Conservation (phyloP, 2,329 filamentous ascomycete species). For the Verticillium tricorpus region DNA sequence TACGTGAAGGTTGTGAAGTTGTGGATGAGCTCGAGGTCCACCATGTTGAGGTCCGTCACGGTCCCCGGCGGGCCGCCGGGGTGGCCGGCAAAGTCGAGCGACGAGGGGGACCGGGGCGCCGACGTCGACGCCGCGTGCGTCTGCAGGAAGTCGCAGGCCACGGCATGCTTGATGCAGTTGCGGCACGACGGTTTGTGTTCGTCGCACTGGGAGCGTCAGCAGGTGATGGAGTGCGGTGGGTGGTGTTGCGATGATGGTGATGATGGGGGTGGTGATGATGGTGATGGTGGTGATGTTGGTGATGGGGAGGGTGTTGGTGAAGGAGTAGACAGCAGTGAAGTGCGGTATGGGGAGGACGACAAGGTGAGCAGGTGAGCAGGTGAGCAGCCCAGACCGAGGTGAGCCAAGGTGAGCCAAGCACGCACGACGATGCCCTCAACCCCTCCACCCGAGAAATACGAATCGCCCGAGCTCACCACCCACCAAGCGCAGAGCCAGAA, state of each 20-base stretch:
- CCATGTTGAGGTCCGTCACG: constrained; percentile 27
- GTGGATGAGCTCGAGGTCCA: constrained; percentile 49
- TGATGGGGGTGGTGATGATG: background rate
- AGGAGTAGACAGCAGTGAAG: background rate
- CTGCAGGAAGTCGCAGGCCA: constrained; percentile 20
- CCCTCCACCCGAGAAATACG: background rate
- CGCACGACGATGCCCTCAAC: background rate
- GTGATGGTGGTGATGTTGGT: background rate
- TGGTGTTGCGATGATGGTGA: background rate
- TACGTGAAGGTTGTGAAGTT: constrained; percentile 47
- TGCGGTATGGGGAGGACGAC: background rate
- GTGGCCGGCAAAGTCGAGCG: background rate
- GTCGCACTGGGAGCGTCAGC: constrained; percentile 15
- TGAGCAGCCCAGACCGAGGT: background rate
- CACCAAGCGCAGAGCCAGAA: background rate
- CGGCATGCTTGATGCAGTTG: constrained; percentile 22
- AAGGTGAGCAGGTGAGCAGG: background rate
- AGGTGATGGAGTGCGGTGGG: background rate
- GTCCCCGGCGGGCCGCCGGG: background rate
- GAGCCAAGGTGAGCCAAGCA: background rate
- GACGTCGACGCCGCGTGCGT: background rate
- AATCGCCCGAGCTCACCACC: background rate
- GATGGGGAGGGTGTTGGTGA: background rate
- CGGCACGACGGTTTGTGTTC: constrained; percentile 19
- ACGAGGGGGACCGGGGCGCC: background rate